Evolutionary conservation across 2,329 filamentous ascomycete species (phyloP).

Genomic region (Hymenoscyphus fraxineus): DNA sequence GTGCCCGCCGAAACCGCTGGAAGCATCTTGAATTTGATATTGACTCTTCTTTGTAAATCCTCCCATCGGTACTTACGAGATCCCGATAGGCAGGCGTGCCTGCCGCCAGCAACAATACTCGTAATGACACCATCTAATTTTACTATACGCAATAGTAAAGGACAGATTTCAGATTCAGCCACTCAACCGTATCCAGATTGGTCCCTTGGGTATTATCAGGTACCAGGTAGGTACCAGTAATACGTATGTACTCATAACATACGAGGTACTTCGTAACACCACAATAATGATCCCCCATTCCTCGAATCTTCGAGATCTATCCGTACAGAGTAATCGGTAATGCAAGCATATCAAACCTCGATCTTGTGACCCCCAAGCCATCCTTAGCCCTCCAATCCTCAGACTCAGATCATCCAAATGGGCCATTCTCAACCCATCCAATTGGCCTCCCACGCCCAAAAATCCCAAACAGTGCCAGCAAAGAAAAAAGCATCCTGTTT

Average conservation of each 20-base stretch:
- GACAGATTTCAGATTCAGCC: not conserved
- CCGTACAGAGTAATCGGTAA: not conserved
- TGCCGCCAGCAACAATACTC: constrained; percentile 1
- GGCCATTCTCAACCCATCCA: not conserved
- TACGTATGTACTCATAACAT: not conserved
- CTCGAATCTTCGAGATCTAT: not conserved
- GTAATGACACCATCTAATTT: constrained; percentile 2
- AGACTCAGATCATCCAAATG: constrained; percentile 3
- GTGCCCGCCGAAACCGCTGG: constrained; percentile 20
- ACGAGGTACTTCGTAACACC: not conserved
- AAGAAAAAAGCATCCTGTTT: not conserved
- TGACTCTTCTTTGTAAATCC: not conserved
- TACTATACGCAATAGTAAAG: not conserved
- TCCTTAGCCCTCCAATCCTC: not conserved
- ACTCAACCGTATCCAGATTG: not conserved
- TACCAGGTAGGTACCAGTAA: not conserved
- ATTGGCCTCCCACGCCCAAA: not conserved
- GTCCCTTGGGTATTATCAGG: not conserved
- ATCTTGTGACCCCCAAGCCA: not conserved
- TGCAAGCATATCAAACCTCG: not conserved
- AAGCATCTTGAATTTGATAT: constrained; percentile 12
- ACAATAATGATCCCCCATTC: not conserved
- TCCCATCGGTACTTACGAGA: constrained; percentile 7
- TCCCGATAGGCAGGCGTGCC: not conserved
- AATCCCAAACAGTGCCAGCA: too few relatives aligned